Base-by-base conservation (phyloP, 225 moss, liverwort and hornwort genomes). In the Thuidium tamariscinum region DNA sequence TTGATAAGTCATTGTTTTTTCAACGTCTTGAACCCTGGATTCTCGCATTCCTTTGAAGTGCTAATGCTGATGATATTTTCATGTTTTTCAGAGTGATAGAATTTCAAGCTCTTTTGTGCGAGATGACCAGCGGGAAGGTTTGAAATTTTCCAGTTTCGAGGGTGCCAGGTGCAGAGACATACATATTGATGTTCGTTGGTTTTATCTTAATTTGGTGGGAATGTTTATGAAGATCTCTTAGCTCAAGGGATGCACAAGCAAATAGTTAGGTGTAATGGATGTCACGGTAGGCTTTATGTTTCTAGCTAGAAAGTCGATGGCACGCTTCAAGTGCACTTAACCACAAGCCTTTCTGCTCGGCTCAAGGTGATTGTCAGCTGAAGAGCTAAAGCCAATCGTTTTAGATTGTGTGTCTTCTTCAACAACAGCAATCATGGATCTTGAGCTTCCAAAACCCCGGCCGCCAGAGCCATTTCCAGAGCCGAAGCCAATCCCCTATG, bases 361-460 rank as follows among this genome's bases (percentile, higher is more conserved):
- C 75, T 54, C n/a, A 52, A 36, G 36, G 75, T 54, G 76, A 54
- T 54, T 54, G 54, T 54, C 36, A 54, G 25, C 13, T 85, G 74
- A 85, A 69, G 68, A 89, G 12, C 36, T 52, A 46, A n/a, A 84
- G 61, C 18, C n/a, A 7, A 57, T 81, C 1, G 10, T 27, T 85
- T 81, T 29, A 82, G 78, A 55, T 21, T 62, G 34, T 54, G 79
- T 32, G n/a, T 54, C 41, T 81, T 13, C 8, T 9, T 19, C 49
- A 83, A 37, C 27, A 77, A 22, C 77, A 42, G 4, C 80, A 88
- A 87, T 37, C 51, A 93, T 93, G 91, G 93, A 93, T 82, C 86
- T 93, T 59, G 91, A 90, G 70, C 84, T 86, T 77, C 87, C 89
- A 57, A 89, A 37, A 84, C 91, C 91, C 13, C 84, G 84, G 54